Base-by-base conservation (phyloP, 768 basidiomycete genomes). In the Lentinus tigrinus region DNA sequence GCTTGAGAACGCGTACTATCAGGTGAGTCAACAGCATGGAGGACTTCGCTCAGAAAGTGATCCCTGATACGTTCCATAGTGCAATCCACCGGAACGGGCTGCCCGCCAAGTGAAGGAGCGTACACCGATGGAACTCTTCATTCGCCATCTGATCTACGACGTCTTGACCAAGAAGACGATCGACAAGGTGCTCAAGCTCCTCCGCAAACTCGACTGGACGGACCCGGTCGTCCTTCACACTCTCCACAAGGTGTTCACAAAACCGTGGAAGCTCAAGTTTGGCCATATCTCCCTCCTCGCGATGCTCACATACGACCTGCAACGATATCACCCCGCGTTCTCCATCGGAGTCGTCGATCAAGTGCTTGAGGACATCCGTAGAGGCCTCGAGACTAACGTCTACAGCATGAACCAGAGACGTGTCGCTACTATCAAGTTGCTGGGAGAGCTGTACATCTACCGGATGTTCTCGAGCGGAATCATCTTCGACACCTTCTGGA, bases 141-240 rank as follows among this genome's bases (percentile, higher is more conserved):
- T 98, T 63, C 90, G 91, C 24, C 93, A 98, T 72, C 78, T 99
- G n/a, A 82, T 98, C 52, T 95, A 90, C 66, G 93, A 98, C 67
- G 90, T 98, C 37, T 82, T 98, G 36, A 81, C 90, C 42, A 95
- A 94, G 77, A 93, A 87, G 72, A 94, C 93, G 4, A 89, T 98
- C 62, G 97, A 99, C 73, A 97, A 97, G 69, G 95, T 97, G 10
- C 79, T 98, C 54, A 94, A 93, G 72, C 82, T 97, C 23, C 73
- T 98, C 34, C 87, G 97, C 47, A 98, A 96, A 73, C 80, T 98
- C 46, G 89, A 98, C 66, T 99, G 97, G 97, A 92, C 96, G n/a
- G 86, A 93, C 69, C 71, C 75, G 7, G 60, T 73, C 23, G 68
- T 89, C 28, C 81, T 82, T 38, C 79, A 79, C 26, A 83, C 82